These are phyloP conservation scores for Bremia lactucae DNA, from an alignment of 352 stramenopile genomes.

Conservation along the genomic window DNA sequence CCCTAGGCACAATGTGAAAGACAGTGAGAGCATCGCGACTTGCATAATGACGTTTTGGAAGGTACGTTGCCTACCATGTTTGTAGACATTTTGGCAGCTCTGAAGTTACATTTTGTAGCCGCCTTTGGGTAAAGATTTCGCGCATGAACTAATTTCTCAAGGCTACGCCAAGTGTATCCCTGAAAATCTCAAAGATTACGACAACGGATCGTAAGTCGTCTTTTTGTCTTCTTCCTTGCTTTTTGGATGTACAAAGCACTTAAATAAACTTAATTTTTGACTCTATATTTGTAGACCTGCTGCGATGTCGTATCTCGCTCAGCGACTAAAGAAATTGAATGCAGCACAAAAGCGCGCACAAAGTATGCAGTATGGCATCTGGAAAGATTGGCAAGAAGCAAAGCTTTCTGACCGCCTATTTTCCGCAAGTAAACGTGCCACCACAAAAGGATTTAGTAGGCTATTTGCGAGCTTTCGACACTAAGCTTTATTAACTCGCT, in stretches of 20 bases:
- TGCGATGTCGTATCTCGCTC: constrained; percentile 20
- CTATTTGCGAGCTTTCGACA: constrained; percentile 26
- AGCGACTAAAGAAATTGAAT: constrained; percentile 41
- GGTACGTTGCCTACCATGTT: constrained; percentile 14
- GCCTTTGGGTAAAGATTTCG: constrained; percentile 44
- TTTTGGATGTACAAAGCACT: too few relatives aligned
- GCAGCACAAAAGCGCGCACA: constrained; percentile 51
- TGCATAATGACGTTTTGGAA: constrained; percentile 39
- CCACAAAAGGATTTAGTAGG: constrained; percentile 33
- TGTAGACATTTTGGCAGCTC: background rate
- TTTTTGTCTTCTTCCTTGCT: background rate
- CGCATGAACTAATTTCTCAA: constrained; percentile 41
- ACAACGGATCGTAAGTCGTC: constrained; percentile 40
- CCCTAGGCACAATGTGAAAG: constrained; percentile 15
- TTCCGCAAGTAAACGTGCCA: constrained; percentile 52
- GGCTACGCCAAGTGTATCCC: constrained; percentile 55
- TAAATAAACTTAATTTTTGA: background rate
- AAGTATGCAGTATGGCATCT: constrained; percentile 74
- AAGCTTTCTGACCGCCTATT: constrained; percentile 49
- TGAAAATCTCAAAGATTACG: constrained; percentile 49
- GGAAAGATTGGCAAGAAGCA: constrained; percentile 68
- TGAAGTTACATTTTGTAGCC: constrained; percentile 14
- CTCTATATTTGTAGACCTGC: constrained; percentile 4
- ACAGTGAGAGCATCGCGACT: constrained; percentile 31
- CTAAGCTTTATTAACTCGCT: too few relatives aligned